Evolutionary conservation across 345 rosid genomes (phyloP).

Genomic region (Streptanthus diversifolius): DNA sequence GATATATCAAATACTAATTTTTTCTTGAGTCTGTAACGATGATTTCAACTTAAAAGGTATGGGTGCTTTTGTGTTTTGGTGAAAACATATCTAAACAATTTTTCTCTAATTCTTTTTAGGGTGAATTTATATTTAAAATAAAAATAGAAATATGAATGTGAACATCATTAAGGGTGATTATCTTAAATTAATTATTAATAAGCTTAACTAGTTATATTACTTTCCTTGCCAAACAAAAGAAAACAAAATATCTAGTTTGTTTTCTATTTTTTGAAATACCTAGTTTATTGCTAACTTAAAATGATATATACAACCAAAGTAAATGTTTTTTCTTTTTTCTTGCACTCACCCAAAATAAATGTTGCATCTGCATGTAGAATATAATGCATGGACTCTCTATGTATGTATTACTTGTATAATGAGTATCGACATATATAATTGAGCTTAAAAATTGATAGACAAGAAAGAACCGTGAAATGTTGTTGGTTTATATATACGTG

Average conservation of each 20-base stretch:
- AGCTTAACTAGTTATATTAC: background rate
- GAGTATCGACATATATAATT: background rate
- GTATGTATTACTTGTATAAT: background rate
- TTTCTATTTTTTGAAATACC: no score
- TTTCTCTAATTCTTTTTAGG: background rate
- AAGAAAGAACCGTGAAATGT: constrained; percentile 1
- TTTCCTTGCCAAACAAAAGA: background rate
- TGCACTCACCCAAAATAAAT: background rate
- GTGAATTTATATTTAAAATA: no score
- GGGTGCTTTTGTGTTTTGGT: background rate
- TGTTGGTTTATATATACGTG: background rate
- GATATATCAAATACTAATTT: background rate
- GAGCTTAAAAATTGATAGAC: constrained; percentile 12
- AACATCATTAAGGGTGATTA: no score
- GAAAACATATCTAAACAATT: background rate
- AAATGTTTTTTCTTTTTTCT: no score
- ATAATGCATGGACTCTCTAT: background rate
- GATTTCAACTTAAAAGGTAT: background rate
- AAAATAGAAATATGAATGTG: no score
- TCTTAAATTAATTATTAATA: background rate
- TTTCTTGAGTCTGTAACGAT: background rate
- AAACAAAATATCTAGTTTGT: background rate
- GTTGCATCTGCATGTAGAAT: background rate
- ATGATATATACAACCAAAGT: background rate
- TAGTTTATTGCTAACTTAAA: no score